Evolutionary conservation across 768 basidiomycete species (phyloP).

Genomic region (Serendipita sp.): DNA sequence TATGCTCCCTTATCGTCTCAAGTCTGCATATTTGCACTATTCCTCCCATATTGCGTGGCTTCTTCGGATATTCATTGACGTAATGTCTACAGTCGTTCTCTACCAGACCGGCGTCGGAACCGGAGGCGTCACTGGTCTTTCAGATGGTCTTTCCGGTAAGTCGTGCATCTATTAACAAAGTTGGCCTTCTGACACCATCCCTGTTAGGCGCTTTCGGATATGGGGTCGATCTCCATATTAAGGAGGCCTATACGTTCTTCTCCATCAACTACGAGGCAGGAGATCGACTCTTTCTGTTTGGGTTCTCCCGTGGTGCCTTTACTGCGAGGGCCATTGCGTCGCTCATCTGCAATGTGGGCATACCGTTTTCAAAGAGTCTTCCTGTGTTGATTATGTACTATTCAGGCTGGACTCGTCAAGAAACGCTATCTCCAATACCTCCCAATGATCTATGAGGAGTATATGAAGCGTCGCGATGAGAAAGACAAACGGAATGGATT

Average conservation of each 20-base stretch:
- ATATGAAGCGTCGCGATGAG: neutral
- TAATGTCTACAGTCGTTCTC: neutral
- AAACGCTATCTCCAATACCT: neutral
- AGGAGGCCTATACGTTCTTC: slow-evolving; percentile 12
- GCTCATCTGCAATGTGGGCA: slow-evolving; percentile 8
- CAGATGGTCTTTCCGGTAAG: neutral
- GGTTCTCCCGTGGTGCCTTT: slow-evolving; percentile 14
- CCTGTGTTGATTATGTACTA: neutral
- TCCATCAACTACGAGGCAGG: slow-evolving; percentile 10
- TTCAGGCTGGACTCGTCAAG: neutral
- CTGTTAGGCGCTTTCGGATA: neutral
- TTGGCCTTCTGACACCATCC: neutral
- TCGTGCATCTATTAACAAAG: neutral
- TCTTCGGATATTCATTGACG: too few relatives aligned
- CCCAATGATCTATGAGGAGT: neutral
- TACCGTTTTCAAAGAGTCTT: too few relatives aligned
- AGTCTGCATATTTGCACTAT: too few relatives aligned
- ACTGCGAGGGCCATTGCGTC: slow-evolving; percentile 10
- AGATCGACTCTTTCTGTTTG: slow-evolving; percentile 10
- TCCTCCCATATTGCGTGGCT: too few relatives aligned
- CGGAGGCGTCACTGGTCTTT: neutral
- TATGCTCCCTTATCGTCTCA: too few relatives aligned
- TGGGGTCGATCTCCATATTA: slow-evolving; percentile 2
- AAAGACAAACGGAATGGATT: neutral
- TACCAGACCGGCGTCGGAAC: neutral